phyloP scores from a whole-genome alignment of 1,284 basidiomycete genomes.

The Ceratobasidium sp. region DNA sequence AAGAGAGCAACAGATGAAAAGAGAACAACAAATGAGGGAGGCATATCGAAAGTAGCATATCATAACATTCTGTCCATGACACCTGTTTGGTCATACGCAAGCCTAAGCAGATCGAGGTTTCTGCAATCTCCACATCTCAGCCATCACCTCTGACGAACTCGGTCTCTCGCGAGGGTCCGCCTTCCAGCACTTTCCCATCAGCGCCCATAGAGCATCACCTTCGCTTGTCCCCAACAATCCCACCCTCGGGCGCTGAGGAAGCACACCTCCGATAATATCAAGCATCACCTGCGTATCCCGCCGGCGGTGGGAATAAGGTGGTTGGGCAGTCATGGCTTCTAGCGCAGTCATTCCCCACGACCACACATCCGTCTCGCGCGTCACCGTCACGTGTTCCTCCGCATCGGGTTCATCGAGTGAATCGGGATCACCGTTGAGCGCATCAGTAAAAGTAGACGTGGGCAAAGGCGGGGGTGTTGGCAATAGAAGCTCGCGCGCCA shows the following conservation, averaged over 20 bases:
- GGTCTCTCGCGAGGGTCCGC: conserved; percentile 20
- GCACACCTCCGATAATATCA: conserved; percentile 24
- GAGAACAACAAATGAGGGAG: not conserved
- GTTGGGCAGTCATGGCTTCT: conserved; percentile 30
- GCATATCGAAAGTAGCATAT: not conserved
- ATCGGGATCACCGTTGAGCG: not conserved
- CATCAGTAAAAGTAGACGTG: not conserved
- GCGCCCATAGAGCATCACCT: conserved; percentile 22
- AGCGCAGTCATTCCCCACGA: conserved; percentile 31
- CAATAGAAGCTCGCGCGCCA: conserved; percentile 23
- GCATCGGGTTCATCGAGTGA: not conserved
- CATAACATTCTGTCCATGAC: not conserved
- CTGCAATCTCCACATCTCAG: conserved; percentile 32
- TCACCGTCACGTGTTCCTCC: conserved; percentile 25
- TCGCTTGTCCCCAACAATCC: not conserved
- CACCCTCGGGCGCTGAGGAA: conserved; percentile 4
- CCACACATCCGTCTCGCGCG: conserved; percentile 35
- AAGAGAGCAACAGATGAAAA: not conserved
- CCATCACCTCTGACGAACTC: conserved; percentile 11
- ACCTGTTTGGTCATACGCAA: not conserved
- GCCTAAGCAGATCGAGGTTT: not conserved
- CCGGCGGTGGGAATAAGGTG: conserved; percentile 29
- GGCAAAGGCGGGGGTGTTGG: conserved; percentile 16
- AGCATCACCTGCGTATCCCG: conserved; percentile 32
- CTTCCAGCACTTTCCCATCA: conserved; percentile 35